A percentile compares a stretch with the other conserved stretches of the same genome.
phyloP scores from a whole-genome alignment of 2,329 filamentous ascomycete species.

The Drechslerella dactyloides region DNA sequence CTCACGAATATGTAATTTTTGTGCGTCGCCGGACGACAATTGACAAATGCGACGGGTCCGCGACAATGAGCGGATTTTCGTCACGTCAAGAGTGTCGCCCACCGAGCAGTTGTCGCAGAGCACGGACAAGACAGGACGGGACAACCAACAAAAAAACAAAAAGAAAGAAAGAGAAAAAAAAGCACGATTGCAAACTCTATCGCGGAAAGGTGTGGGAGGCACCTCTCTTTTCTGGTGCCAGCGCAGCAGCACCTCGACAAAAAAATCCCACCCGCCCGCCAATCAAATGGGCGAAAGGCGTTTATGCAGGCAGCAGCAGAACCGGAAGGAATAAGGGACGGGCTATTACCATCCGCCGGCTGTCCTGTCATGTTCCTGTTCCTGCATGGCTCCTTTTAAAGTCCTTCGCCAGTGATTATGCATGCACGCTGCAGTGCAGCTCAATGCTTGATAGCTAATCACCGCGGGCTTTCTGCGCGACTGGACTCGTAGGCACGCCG shows the following conservation, averaged over 20 bases:
- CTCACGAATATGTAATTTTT: conserved; percentile 37
- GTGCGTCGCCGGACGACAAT: conserved; percentile 31
- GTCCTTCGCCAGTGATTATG: conserved; percentile 1
- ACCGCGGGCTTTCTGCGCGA: conserved; percentile 20
- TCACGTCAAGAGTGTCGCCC: not conserved
- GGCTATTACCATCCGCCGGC: conserved; percentile 27
- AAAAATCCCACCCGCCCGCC: conserved; percentile 1
- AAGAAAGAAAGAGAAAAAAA: conserved; percentile 17
- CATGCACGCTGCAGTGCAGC: conserved; percentile 16
- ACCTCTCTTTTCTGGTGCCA: conserved; percentile 40
- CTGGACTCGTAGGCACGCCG: not conserved
- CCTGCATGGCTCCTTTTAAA: conserved; percentile 30
- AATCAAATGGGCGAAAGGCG: conserved; percentile 20
- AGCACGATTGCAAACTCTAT: conserved; percentile 19
- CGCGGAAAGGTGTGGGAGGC: conserved; percentile 17
- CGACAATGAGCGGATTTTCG: conserved; percentile 5
- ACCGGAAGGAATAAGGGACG: conserved; percentile 13
- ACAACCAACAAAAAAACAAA: not conserved
- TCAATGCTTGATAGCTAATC: conserved; percentile 31
- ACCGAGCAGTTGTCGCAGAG: conserved; percentile 5
- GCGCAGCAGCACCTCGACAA: conserved; percentile 25
- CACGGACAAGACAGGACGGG: conserved; percentile 1
- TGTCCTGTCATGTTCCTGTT: conserved; percentile 29
- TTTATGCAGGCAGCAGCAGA: conserved; percentile 33
- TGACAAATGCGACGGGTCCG: conserved; percentile 38